A percentile compares a stretch with the other conserved stretches of the same genome.
These are phyloP conservation scores for Aureobasidium lini DNA, from an alignment of 2,329 filamentous ascomycete species.

Conservation along the genomic window DNA sequence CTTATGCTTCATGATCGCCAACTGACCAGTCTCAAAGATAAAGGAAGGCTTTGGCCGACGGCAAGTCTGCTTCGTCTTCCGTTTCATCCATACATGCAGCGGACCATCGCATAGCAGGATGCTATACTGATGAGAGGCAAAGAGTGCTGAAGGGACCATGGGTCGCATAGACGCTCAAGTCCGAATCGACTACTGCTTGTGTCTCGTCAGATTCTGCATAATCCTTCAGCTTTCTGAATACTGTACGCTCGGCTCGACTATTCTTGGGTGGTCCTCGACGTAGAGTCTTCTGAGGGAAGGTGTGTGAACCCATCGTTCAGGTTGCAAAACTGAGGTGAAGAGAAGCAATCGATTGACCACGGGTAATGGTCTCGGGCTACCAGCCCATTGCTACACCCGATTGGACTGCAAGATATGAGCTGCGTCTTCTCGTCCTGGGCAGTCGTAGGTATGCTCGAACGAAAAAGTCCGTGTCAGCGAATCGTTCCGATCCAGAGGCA, in stretches of 20 bases:
- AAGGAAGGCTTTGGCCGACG: not conserved
- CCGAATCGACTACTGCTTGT: not conserved
- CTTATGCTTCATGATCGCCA: not conserved
- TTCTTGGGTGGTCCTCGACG: too few species aligned
- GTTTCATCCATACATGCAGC: not conserved
- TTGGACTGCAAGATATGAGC: too few species aligned
- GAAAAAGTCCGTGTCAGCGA: too few species aligned
- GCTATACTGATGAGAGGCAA: not conserved
- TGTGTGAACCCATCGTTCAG: not conserved
- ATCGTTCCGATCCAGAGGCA: too few species aligned
- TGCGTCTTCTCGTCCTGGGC: too few species aligned
- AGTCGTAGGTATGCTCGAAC: too few species aligned
- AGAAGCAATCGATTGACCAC: too few species aligned
- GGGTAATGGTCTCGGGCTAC: too few species aligned
- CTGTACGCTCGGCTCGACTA: not conserved
- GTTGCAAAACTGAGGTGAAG: too few species aligned
- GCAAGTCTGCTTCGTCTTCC: not conserved
- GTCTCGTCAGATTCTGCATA: not conserved
- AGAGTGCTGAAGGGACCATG: not conserved
- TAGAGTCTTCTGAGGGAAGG: not conserved
- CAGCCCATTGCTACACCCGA: too few species aligned
- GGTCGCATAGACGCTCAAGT: not conserved
- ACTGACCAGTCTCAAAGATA: not conserved
- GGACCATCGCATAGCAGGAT: not conserved
- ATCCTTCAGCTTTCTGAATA: not conserved